Percentiles rank a stretch among this genome's conserved stretches.
Conservation (phyloP, 441 rosid genomes). For the Eruca vesicaria region DNA sequence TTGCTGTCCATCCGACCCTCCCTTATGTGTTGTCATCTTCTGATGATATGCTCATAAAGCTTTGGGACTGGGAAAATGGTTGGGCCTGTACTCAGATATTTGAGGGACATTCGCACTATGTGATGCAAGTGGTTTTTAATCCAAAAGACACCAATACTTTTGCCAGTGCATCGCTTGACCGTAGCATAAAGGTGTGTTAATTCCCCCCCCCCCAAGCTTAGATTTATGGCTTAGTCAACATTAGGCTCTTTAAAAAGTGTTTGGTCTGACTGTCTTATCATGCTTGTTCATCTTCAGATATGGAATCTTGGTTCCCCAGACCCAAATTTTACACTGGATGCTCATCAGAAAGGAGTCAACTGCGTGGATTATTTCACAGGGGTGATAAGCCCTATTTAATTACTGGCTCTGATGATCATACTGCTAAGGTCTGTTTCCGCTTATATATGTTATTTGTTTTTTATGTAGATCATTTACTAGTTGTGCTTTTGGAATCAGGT, state of each 20-base stretch:
- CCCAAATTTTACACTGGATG: no score
- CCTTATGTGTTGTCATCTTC: conserved; percentile 76
- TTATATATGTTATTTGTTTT: not conserved
- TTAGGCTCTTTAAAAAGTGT: conserved; percentile 6
- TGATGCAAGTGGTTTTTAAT: conserved; percentile 81
- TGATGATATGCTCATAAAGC: conserved; percentile 88
- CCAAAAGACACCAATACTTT: conserved; percentile 71
- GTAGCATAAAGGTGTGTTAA: conserved; percentile 80
- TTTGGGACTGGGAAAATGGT: conserved; percentile 92
- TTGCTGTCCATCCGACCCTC: conserved; percentile 69
- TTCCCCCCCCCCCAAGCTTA: no score
- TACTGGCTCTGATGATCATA: conserved; percentile 75
- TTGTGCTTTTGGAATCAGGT: conserved; percentile 40
- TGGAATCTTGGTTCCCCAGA: conserved; percentile 66
- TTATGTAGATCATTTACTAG: conserved; percentile 15
- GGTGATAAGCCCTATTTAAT: conserved; percentile 44
- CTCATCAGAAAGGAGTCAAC: conserved; percentile 69
- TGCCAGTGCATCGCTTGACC: conserved; percentile 89
- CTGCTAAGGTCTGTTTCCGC: conserved; percentile 57
- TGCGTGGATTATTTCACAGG: conserved; percentile 57
- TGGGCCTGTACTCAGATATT: conserved; percentile 72
- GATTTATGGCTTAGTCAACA: no score
- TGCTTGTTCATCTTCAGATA: conserved; percentile 37
- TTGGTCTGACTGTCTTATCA: no score
- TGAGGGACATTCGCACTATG: conserved; percentile 84